Percentiles rank a stretch among this genome's conserved stretches.
Evolutionary conservation across 176 grass and related monocot genomes (phyloP).

Genomic region (Chloris gayana): DNA sequence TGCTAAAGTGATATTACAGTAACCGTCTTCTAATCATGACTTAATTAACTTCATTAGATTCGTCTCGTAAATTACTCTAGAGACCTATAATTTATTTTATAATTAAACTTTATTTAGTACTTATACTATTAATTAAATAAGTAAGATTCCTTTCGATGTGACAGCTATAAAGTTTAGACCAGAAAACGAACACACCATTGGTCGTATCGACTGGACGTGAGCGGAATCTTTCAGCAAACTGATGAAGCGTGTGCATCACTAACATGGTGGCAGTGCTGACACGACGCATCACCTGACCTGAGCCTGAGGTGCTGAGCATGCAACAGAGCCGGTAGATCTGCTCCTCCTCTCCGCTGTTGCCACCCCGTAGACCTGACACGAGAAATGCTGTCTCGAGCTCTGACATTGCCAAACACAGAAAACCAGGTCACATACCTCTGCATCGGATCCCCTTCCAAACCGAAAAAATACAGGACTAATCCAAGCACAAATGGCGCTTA

Average conservation of each 20-base stretch:
- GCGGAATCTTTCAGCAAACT: background rate
- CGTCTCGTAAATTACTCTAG: too few species aligned
- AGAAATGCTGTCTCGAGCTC: slow-evolving; percentile 39
- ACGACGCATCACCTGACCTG: background rate
- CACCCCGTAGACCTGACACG: slow-evolving; percentile 5
- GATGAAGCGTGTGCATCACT: background rate
- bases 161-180: too few species aligned
- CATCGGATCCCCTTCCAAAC: slow-evolving; percentile 47
- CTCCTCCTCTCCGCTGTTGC: background rate
- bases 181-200: too few species aligned
- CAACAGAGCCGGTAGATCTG: background rate
- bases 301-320: background rate
- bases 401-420: background rate
- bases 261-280: background rate
- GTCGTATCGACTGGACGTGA: background rate
- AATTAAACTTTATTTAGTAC: too few species aligned
- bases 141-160: too few species aligned
- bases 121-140: too few species aligned
- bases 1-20: too few species aligned
- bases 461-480: background rate
- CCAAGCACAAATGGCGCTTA: background rate
- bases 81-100: too few species aligned
- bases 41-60: too few species aligned
- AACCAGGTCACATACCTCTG: slow-evolving; percentile 8
- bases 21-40: too few species aligned